Conservation (phyloP, 441 rosid species). For the Populus hybrid region DNA sequence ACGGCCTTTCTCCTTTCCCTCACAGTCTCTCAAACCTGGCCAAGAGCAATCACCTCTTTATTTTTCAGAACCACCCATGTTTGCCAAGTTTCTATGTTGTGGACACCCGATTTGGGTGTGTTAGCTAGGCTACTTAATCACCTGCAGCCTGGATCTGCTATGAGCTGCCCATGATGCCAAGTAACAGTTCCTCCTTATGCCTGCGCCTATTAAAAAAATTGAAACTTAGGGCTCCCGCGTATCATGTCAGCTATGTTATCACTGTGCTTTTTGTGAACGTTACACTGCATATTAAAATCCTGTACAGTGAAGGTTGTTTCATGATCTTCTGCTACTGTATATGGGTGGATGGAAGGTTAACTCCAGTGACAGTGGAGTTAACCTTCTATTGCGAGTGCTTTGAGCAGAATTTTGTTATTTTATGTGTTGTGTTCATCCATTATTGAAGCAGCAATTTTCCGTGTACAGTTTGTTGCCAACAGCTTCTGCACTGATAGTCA, state of each 20-base stretch:
- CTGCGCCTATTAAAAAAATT: not conserved
- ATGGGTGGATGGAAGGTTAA: too few species aligned
- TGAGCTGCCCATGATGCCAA: not conserved
- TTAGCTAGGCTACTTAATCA: not conserved
- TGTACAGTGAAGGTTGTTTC: not conserved
- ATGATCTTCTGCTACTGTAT: too few species aligned
- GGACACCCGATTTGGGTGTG: not conserved
- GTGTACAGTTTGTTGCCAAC: slow-evolving; percentile 2
- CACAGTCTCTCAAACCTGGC: not conserved
- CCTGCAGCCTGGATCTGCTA: not conserved
- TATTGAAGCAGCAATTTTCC: not conserved
- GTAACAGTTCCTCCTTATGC: not conserved
- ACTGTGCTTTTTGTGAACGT: not conserved
- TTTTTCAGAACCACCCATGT: not conserved
- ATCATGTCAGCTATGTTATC: too few species aligned
- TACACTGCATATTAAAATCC: not conserved
- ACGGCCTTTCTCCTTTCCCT: not conserved
- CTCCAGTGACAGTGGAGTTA: too few species aligned
- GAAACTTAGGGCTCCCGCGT: not conserved
- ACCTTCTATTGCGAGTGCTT: not conserved
- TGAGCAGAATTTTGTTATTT: not conserved
- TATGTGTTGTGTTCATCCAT: not conserved
- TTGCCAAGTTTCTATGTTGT: not conserved
- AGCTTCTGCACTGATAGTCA: not conserved
- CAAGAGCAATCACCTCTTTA: not conserved